Percentiles rank a stretch among this genome's conserved stretches.
Conservation (phyloP, 148 eudicot species). For the Cornus kousa region DNA sequence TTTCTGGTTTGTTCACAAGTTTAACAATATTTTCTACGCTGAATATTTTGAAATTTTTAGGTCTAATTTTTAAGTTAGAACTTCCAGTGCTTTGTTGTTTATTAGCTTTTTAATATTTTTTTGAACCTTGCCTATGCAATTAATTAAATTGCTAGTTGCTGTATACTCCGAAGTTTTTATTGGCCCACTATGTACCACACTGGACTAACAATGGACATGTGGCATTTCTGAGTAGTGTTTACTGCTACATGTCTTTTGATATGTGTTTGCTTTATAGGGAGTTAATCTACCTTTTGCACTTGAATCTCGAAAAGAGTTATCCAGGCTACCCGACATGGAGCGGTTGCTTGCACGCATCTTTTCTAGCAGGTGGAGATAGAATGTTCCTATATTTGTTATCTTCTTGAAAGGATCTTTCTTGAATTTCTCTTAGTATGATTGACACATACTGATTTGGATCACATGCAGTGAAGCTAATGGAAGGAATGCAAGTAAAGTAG, state of each 20-base stretch:
- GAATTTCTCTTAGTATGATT: neutral
- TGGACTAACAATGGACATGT: neutral
- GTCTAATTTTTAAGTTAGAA: neutral
- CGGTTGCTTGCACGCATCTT: constrained; percentile 83
- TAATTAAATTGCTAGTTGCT: neutral
- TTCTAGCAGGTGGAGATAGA: constrained; percentile 65
- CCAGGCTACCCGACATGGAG: constrained; percentile 91
- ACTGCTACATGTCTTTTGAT: constrained; percentile 11
- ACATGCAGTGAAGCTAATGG: constrained; percentile 84
- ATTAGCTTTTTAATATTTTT: neutral
- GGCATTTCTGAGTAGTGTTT: neutral
- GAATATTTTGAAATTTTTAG: neutral
- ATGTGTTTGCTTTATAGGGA: constrained; percentile 40
- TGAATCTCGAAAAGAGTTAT: constrained; percentile 76
- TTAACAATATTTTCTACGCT: neutral
- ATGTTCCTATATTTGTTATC: neutral
- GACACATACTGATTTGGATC: constrained; percentile 14
- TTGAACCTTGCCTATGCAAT: neutral
- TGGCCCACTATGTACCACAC: neutral
- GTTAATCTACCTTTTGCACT: constrained; percentile 56
- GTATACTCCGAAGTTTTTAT: neutral
- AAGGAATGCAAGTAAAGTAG: constrained; percentile 79
- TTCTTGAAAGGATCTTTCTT: neutral
- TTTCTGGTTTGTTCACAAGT: neutral
- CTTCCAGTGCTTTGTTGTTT: neutral